These are phyloP conservation scores for Breviolum minutum DNA, from an alignment of 73 alveolate genomes.

Conservation along the genomic window DNA sequence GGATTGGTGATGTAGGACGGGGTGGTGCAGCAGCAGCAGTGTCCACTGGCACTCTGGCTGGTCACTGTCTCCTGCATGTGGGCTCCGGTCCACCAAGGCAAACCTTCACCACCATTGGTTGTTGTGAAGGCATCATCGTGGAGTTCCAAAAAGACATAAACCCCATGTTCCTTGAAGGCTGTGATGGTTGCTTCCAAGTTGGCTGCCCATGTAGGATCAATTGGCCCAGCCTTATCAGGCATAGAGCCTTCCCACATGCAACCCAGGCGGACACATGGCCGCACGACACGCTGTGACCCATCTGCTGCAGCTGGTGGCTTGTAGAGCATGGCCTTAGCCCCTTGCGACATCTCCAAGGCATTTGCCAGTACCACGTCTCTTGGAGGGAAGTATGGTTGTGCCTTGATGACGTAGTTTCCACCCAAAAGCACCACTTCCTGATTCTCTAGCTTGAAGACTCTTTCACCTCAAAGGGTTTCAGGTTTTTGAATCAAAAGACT, in stretches of 20 bases:
- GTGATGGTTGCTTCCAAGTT: slow-evolving; percentile 53
- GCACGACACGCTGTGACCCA: slow-evolving; percentile 4
- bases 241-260: slow-evolving; percentile 67
- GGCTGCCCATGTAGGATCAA: slow-evolving; percentile 70
- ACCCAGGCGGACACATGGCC: slow-evolving; percentile 77
- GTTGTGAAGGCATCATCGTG: slow-evolving; percentile 66
- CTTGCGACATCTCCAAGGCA: slow-evolving; percentile 48
- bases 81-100: slow-evolving; percentile 72
- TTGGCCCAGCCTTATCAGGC: slow-evolving; percentile 57
- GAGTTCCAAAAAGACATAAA: slow-evolving; percentile 64
- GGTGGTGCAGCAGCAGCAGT: slow-evolving; percentile 60
- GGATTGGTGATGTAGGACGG: slow-evolving; percentile 76
- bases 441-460: slow-evolving; percentile 26
- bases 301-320: slow-evolving; percentile 45
- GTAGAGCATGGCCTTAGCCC: slow-evolving; percentile 7
- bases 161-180: slow-evolving; percentile 37
- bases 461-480: neutral
- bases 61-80: slow-evolving; percentile 29
- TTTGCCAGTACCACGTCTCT: slow-evolving; percentile 29
- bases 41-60: slow-evolving; percentile 17
- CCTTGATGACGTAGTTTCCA: slow-evolving; percentile 58
- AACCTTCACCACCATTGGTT: slow-evolving; percentile 59
- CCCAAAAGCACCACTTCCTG: slow-evolving; percentile 82
- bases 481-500: neutral
- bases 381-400: slow-evolving; percentile 72